phyloP scores from a whole-genome alignment of 805 yeast genomes.

The Teunomyces kruisii region DNA sequence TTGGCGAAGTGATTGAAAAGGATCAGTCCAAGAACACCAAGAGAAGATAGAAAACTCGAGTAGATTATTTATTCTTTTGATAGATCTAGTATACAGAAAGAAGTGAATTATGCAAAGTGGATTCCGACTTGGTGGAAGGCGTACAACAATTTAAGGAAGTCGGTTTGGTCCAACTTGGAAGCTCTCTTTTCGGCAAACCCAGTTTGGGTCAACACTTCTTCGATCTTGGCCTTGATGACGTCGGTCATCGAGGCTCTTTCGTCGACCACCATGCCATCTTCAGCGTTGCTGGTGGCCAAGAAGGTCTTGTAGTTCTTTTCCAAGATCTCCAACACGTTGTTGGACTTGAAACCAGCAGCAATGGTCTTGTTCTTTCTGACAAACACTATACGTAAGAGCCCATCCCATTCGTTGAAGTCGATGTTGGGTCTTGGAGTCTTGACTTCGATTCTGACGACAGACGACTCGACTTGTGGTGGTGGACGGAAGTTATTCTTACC shows the following conservation, averaged over 20 bases:
- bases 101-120: constrained; percentile 70
- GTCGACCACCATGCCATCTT: constrained; percentile 37
- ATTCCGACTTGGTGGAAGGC: constrained; percentile 97
- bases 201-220: constrained; percentile 72
- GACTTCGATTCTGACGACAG: constrained; percentile 91
- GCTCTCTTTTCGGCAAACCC: constrained; percentile 85
- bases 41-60: constrained; percentile 43
- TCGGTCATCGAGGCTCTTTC: constrained; percentile 43
- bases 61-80: background rate
- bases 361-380: constrained; percentile 92
- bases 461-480: constrained; percentile 97
- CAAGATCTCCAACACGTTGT: constrained; percentile 73
- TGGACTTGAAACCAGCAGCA: constrained; percentile 87
- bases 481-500: constrained; percentile 96
- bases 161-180: constrained; percentile 92
- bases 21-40: constrained; percentile 49
- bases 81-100: constrained; percentile 5
- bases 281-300: constrained; percentile 53
- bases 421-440: constrained; percentile 92
- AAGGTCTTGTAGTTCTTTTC: constrained; percentile 86
- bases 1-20: constrained; percentile 80
- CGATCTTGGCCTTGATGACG: constrained; percentile 67
- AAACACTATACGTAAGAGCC: constrained; percentile 84
- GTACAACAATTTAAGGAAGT: constrained; percentile 78
- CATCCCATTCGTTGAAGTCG: constrained; percentile 97